Evolutionary conservation across 2,329 filamentous ascomycete species (phyloP).

Genomic region (Clonostachys rhizophaga): DNA sequence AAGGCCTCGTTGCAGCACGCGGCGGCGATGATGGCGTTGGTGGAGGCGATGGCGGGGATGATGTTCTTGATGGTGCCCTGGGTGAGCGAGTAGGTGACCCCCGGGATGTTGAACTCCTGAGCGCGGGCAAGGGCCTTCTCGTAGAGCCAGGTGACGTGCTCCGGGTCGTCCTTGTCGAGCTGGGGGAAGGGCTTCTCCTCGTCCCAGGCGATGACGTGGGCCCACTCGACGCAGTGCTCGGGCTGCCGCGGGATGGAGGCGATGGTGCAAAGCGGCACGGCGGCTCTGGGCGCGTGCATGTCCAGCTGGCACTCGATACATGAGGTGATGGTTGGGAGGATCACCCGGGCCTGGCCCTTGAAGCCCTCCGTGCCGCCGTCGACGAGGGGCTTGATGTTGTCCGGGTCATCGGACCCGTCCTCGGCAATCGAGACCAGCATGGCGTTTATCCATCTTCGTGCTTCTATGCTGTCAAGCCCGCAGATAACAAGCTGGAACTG

Average conservation of each 20-base stretch:
- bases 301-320: conserved; percentile 98
- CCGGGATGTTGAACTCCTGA: conserved; percentile 81
- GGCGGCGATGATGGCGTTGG: conserved; percentile 93
- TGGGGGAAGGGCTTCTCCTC: conserved; percentile 75
- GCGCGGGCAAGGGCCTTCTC: conserved; percentile 78
- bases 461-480: conserved; percentile 94
- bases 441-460: conserved; percentile 96
- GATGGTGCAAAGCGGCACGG: conserved; percentile 92
- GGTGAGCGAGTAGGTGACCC: conserved; percentile 91
- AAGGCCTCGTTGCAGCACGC: conserved; percentile 96
- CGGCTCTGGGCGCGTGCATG: conserved; percentile 96
- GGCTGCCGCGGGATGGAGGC: conserved; percentile 95
- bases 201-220: conserved; percentile 97
- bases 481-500: conserved; percentile 94
- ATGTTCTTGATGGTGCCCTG: conserved; percentile 99
- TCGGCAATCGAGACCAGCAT: conserved; percentile 90
- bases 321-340: conserved; percentile 86
- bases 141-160: conserved; percentile 97
- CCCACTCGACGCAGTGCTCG: conserved; percentile 98
- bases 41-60: conserved; percentile 96
- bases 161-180: conserved; percentile 92
- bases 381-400: conserved; percentile 87
- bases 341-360: conserved; percentile 92
- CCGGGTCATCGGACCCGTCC: conserved; percentile 59
- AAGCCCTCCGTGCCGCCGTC: conserved; percentile 98